These are phyloP conservation scores for Mycena chlorophos DNA, from an alignment of 768 basidiomycete genomes.

Conservation along the genomic window DNA sequence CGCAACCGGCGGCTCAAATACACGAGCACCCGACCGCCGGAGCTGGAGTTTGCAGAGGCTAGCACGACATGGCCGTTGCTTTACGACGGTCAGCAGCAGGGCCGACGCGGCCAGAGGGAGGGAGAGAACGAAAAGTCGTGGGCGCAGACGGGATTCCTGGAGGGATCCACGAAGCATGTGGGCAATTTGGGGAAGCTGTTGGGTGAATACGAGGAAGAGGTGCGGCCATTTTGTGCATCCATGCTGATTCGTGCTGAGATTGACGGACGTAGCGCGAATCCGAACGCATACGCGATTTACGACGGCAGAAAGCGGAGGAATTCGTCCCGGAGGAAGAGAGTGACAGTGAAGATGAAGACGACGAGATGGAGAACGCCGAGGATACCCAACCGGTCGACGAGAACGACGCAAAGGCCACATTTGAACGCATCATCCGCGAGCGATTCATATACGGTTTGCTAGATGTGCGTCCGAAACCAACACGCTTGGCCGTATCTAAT, in stretches of 20 bases:
- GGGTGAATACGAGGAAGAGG: conserved; percentile 73
- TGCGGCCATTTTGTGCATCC: background rate
- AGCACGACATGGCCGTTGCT: conserved; percentile 63
- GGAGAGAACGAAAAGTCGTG: conserved; percentile 69
- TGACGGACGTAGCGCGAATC: conserved; percentile 57
- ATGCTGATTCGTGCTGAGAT: background rate
- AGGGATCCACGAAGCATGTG: conserved; percentile 55
- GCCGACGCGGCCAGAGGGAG: conserved; percentile 49
- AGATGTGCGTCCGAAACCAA: conserved; percentile 51
- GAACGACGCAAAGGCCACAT: conserved; percentile 50
- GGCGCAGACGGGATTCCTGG: conserved; percentile 62
- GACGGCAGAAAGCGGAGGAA: conserved; percentile 43
- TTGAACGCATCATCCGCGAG: conserved; percentile 65
- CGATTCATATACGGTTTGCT: conserved; percentile 74
- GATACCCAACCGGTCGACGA: conserved; percentile 45
- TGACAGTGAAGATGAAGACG: conserved; percentile 51
- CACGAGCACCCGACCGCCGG: conserved; percentile 51
- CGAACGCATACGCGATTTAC: conserved; percentile 52
- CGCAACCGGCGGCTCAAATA: conserved; percentile 75
- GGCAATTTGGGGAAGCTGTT: conserved; percentile 70
- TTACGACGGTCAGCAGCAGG: conserved; percentile 58
- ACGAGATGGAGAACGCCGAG: conserved; percentile 22
- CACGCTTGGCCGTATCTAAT: background rate
- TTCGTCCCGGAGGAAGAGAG: conserved; percentile 73
- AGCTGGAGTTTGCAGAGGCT: conserved; percentile 56